Evolutionary conservation across 768 basidiomycete genomes (phyloP), one percentile per base, ranked within the genome.

Genomic region (Suillus clintonianus): DNA sequence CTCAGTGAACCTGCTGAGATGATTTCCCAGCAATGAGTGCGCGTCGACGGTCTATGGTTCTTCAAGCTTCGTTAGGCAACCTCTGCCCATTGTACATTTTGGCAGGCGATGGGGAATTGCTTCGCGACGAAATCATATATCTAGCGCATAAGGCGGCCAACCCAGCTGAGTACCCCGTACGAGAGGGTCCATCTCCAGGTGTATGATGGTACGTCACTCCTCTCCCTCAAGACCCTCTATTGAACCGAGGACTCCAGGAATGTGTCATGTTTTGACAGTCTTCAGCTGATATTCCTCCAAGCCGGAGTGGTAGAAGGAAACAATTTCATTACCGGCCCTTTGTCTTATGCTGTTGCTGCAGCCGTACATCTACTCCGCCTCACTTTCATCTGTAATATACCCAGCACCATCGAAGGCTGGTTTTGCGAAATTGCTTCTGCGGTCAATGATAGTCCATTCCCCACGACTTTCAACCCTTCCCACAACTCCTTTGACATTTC

Each of bases 11-110:
- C 19, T 24, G 9, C 24, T 37, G 34, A 27, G 8, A 48, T 61
- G 54, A 42, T 55, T 65, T 22, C 17, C 22, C 71, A 96, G 96
- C 62, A 96, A 88, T 77, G 97, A 99, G 79, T 82, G 81, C 36
- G 82, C 97, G 1, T 98, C 96, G 15, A 80, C 80, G 10, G 91
- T 98, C 30, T 99, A 99, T n/a, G 0, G 75, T 89, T 10, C 75
- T 91, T 37, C 86, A 88, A 64, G 87, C 88, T 2, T 91, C 90
- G 32, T 75, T 94, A 5, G 90, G 90, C 0, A 89, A 91, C 48
- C 80, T 95, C 0, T 89, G 89, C 1, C 92, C 92, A 8, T 73
- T 94, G 14, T 89, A 90, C 67, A 85, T 94, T 63, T 74, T 91
- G 32, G 85, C 85, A 2, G 90, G 92, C 0, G 84, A 92, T 65